phyloP scores from a whole-genome alignment of 176 grass and related monocot genomes.

The Oryza officinalis region DNA sequence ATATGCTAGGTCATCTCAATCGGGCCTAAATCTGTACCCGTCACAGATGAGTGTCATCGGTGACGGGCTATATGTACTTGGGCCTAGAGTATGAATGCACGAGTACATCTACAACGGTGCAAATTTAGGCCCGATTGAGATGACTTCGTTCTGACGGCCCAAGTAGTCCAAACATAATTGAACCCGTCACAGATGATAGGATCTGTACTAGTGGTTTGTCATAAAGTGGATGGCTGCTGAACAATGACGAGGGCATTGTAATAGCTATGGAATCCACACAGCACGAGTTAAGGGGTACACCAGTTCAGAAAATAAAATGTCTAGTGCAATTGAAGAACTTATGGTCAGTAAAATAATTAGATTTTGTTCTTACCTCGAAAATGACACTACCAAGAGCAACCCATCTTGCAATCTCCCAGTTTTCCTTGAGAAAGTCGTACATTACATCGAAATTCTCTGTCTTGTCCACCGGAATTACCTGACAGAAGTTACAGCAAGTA shows the following conservation, averaged over 20 bases:
- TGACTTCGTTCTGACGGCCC: too few species aligned
- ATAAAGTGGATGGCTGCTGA: neutral
- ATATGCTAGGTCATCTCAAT: too few species aligned
- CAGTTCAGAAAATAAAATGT: constrained; percentile 1
- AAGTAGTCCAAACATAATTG: too few species aligned
- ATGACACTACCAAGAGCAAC: constrained; percentile 77
- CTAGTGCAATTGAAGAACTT: constrained; percentile 1
- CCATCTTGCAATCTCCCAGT: constrained; percentile 96
- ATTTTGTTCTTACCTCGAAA: constrained; percentile 61
- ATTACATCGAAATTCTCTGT: constrained; percentile 81
- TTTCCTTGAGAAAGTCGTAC: constrained; percentile 76
- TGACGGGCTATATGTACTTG: too few species aligned
- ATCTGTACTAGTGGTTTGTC: too few species aligned
- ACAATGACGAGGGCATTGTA: neutral
- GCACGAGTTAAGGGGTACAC: neutral
- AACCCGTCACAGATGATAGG: too few species aligned
- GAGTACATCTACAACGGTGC: too few species aligned
- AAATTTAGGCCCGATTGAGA: too few species aligned
- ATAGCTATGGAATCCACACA: neutral
- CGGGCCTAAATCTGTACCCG: too few species aligned
- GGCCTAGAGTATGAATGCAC: too few species aligned
- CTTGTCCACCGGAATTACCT: constrained; percentile 90
- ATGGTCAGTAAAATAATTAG: neutral
- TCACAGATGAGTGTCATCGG: too few species aligned
- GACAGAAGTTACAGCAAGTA: constrained; percentile 22